A percentile compares a stretch with the other conserved stretches of the same genome.
Evolutionary conservation across 106 monocot species (phyloP).

Genomic region (Dendrobium catenatum): DNA sequence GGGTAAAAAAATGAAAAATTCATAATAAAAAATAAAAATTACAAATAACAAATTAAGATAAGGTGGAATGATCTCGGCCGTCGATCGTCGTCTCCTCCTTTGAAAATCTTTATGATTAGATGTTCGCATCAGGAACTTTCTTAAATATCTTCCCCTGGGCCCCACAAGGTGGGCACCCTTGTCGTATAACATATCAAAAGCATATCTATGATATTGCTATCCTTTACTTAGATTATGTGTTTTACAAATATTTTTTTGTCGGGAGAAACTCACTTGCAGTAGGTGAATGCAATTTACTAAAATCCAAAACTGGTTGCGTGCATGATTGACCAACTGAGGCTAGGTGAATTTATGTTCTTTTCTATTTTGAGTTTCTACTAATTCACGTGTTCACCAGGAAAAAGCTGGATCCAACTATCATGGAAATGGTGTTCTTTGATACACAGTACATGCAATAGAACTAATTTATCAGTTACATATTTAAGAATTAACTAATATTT

Average conservation of each 20-base stretch:
- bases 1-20: too few species aligned
- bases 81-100: too few species aligned
- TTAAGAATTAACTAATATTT: background rate
- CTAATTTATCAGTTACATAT: background rate
- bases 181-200: background rate
- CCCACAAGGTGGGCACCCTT: too few species aligned
- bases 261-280: background rate
- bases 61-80: too few species aligned
- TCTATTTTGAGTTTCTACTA: background rate
- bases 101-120: too few species aligned
- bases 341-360: background rate
- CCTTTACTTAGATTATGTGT: background rate
- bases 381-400: background rate
- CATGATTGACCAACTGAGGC: background rate
- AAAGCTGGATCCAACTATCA: background rate
- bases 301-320: background rate
- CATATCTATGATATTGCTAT: background rate
- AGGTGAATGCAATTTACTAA: background rate
- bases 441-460: background rate
- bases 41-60: too few species aligned
- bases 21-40: too few species aligned
- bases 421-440: background rate
- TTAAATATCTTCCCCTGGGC: too few species aligned
- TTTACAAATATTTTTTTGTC: background rate
- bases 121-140: too few species aligned